Conservation (phyloP, 805 yeast genomes). For the Candida multigemmis region DNA sequence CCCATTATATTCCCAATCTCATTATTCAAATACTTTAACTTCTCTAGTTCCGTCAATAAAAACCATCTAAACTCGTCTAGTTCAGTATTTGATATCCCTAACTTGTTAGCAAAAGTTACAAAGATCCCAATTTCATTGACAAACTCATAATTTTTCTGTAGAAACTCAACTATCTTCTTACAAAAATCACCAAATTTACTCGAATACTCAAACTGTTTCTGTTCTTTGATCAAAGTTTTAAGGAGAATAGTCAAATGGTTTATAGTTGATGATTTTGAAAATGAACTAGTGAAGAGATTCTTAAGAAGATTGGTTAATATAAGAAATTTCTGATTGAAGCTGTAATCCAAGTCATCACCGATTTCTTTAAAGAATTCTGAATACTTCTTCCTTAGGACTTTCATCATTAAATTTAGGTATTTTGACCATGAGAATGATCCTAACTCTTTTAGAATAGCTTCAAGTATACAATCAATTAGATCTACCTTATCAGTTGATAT, state of each 20-base stretch:
- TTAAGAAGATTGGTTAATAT: no score
- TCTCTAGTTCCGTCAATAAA: no score
- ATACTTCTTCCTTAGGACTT: no score
- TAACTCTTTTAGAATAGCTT: constrained; percentile 14
- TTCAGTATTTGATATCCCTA: constrained; percentile 18
- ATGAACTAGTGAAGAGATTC: no score
- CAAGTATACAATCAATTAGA: constrained; percentile 13
- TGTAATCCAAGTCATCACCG: no score
- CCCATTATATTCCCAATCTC: no score
- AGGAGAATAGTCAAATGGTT: constrained; percentile 10
- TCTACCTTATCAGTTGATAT: constrained; percentile 9
- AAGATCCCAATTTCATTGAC: constrained; percentile 8
- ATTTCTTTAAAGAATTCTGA: no score
- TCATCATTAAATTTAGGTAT: no score
- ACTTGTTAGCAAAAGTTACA: constrained; percentile 12
- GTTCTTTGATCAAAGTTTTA: constrained; percentile 15
- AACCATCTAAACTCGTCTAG: constrained; percentile 14
- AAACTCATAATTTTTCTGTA: constrained; percentile 9
- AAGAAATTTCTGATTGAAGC: no score
- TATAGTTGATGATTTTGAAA: constrained; percentile 6
- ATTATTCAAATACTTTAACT: no score
- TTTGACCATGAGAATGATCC: constrained; percentile 14
- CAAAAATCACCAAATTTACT: constrained; percentile 21
- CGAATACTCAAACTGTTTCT: constrained; percentile 13
- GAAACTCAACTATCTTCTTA: constrained; percentile 12